Base-by-base conservation (phyloP, 2,329 filamentous ascomycete genomes). In the Penicillium oxalicum region DNA sequence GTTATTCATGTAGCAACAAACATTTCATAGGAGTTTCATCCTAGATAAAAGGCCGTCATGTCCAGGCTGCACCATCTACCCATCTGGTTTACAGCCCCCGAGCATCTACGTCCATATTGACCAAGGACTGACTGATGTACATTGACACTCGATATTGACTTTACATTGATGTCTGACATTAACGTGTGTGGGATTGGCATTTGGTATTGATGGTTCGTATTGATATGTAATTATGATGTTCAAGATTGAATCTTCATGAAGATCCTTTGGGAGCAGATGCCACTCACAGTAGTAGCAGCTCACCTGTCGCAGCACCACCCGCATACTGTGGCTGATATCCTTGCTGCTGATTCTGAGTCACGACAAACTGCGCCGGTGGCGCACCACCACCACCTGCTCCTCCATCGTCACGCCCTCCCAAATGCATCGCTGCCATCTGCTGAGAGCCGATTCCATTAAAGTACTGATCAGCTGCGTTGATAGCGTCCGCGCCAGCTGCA, bases 401-500 rank as follows among this genome's bases (percentile, higher is more conserved):
- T 57, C 84, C 84, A 40, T 82, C 72, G 35, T 82, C 78, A 56
- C 81, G 73, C 33, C 84, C 81, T 57, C 81, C 79, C 49, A 90
- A 76, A 49, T 79, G 77, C 80, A 91, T 81, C 12, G 80, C 78
- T 4, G 81, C 82, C 84, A 90, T 87, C 65, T 87, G 84, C 65
- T 84, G 81, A 50, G 74, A 80, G 1, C 84, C 83, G n/a, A 90
- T 76, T 39, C 83, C 86, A 12, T 87, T 84, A 69, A 96, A 97
- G 70, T 95, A 96, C 12, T 85, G 82, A 63, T 96, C 91, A 8
- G 91, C 91, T 47, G 93, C 90, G 61, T 79, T 87, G 33, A 94
- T 83, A 1, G 89, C 89, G 26, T 83, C 81, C 3, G 81, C 77
- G 49, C 90, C 75, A 61, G 84, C 79, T 5, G 73, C 70, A 50